Conservation (phyloP, 1,139 yeast species). For the Hyphopichia buzzinii region DNA sequence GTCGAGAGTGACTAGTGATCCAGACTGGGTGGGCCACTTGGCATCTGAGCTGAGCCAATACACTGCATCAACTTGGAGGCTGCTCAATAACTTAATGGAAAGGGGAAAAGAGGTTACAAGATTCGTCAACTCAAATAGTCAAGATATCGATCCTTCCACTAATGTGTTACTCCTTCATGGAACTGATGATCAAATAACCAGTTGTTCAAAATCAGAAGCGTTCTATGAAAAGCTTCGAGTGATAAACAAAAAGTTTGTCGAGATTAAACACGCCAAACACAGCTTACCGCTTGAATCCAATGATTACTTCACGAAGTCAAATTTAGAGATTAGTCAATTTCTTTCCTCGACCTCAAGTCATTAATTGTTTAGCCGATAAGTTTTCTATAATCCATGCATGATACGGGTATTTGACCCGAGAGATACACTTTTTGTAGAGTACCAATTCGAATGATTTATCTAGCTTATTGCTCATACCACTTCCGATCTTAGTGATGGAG, state of each 20-base stretch:
- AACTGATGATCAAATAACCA: constrained; percentile 16
- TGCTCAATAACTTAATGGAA: constrained; percentile 16
- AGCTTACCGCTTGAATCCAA: constrained; percentile 22
- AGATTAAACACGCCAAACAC: constrained; percentile 15
- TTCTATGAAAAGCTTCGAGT: constrained; percentile 15
- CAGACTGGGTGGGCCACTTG: constrained; percentile 17
- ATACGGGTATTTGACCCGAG: neutral
- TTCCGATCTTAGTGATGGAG: constrained; percentile 3
- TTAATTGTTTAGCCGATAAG: constrained; percentile 1
- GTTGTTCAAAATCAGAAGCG: constrained; percentile 12
- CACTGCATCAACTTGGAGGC: constrained; percentile 18
- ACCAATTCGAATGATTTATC: constrained; percentile 6
- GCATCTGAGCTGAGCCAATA: constrained; percentile 15
- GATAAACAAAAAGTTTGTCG: constrained; percentile 12
- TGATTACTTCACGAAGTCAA: too few relatives aligned
- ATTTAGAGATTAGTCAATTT: too few relatives aligned
- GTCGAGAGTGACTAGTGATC: constrained; percentile 16
- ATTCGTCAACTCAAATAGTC: constrained; percentile 4
- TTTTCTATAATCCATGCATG: constrained; percentile 10
- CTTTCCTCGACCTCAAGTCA: too few relatives aligned
- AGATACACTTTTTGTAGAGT: constrained; percentile 12
- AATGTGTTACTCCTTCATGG: constrained; percentile 17
- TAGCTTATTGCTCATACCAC: constrained; percentile 2
- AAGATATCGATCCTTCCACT: constrained; percentile 9
- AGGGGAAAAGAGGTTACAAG: constrained; percentile 14